Conservation (phyloP, 2,329 filamentous ascomycete species). For the Teratosphaeria pseudoeucalypti region DNA sequence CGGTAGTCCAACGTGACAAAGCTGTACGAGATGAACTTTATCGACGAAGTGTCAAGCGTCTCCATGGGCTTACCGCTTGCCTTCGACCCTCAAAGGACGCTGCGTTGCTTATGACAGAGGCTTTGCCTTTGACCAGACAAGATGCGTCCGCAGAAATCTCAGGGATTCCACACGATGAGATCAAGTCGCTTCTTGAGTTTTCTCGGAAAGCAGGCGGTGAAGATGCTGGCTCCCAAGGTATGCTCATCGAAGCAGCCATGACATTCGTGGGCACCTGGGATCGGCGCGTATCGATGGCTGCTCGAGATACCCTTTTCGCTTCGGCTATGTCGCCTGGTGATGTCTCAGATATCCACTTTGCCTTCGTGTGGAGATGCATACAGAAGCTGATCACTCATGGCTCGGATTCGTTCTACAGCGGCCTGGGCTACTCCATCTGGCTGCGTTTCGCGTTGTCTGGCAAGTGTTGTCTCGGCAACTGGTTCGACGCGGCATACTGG, state of each 20-base stretch:
- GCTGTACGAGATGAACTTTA: background rate
- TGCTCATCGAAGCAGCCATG: constrained; percentile 1
- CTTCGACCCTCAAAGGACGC: background rate
- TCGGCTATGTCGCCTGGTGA: background rate
- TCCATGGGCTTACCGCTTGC: background rate
- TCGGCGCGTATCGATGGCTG: background rate
- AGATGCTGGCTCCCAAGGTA: background rate
- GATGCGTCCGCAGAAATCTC: background rate
- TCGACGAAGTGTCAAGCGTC: background rate
- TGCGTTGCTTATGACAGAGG: background rate
- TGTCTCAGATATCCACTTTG: background rate
- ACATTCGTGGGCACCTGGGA: background rate
- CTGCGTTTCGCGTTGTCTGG: constrained; percentile 9
- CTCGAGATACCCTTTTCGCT: constrained; percentile 1
- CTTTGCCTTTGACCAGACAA: background rate
- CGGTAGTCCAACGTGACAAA: background rate
- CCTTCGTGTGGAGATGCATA: constrained; percentile 3
- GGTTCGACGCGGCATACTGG: constrained; percentile 29
- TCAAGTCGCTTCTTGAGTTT: background rate
- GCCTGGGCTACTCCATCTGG: constrained; percentile 13
- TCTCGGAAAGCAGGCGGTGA: background rate
- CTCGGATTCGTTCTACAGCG: background rate
- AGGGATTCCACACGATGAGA: background rate
- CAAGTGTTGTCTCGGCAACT: background rate
- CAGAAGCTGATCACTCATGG: background rate